Percentiles rank a stretch among this genome's conserved stretches.
Evolutionary conservation across 1,139 yeast genomes (phyloP).

Genomic region (Taiozyma onychis): DNA sequence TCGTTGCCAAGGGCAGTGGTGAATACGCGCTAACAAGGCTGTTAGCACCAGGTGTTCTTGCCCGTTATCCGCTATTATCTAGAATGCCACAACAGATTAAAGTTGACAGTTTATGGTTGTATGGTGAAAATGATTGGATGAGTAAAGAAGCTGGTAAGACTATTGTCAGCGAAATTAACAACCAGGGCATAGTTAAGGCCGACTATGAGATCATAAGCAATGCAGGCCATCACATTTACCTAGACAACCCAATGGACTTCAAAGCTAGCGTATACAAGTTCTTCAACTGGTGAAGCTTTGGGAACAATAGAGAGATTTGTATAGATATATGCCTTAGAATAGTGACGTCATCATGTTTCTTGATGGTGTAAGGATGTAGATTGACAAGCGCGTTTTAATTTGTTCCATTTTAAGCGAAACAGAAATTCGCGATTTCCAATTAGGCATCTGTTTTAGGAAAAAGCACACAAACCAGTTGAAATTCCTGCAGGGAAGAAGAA

Average conservation of each 20-base stretch:
- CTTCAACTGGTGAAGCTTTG: constrained; percentile 19
- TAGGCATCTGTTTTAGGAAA: not conserved
- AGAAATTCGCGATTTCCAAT: not conserved
- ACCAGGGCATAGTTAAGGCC: constrained; percentile 27
- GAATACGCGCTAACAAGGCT: constrained; percentile 61
- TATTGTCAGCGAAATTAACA: constrained; percentile 32
- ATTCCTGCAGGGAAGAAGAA: not conserved
- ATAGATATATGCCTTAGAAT: not conserved
- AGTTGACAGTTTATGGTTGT: constrained; percentile 53
- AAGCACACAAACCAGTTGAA: not conserved
- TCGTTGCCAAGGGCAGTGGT: constrained; percentile 55
- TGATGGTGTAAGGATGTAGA: not conserved
- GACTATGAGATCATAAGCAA: constrained; percentile 41
- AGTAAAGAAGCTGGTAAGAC: constrained; percentile 63
- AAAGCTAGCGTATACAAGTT: constrained; percentile 14
- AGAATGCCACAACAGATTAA: constrained; percentile 43
- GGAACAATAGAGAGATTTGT: not conserved
- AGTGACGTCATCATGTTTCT: not conserved
- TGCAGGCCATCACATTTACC: constrained; percentile 76
- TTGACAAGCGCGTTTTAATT: not conserved
- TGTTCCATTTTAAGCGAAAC: not conserved
- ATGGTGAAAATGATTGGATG: constrained; percentile 89
- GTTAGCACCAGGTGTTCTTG: constrained; percentile 70
- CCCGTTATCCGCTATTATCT: constrained; percentile 70
- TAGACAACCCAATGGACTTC: constrained; percentile 54